Evolutionary conservation across 192 early-diverging fungal species (phyloP).

Genomic region (Coemansia sp.): DNA sequence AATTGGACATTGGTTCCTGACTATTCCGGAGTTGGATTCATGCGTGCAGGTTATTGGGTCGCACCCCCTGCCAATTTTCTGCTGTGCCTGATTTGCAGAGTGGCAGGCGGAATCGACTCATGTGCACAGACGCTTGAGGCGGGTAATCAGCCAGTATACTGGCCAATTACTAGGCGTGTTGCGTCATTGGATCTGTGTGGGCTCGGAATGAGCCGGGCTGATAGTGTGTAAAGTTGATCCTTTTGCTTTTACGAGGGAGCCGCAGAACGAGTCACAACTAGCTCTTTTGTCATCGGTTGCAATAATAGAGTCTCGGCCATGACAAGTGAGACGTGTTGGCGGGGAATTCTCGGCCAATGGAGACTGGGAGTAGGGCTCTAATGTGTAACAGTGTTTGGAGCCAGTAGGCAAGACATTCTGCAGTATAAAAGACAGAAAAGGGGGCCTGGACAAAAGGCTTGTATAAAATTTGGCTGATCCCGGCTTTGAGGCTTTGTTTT

Average conservation of each 20-base stretch:
- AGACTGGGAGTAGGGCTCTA: conserved; percentile 4
- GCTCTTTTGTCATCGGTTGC: too few relatives aligned
- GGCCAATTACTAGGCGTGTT: neutral
- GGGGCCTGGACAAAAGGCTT: neutral
- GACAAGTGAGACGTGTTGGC: neutral
- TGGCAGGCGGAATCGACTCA: too few relatives aligned
- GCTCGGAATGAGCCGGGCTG: neutral
- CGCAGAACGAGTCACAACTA: too few relatives aligned
- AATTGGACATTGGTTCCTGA: conserved; percentile 5
- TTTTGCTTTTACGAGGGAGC: too few relatives aligned
- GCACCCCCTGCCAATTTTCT: too few relatives aligned
- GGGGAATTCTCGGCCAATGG: conserved; percentile 9
- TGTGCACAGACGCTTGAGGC: too few relatives aligned
- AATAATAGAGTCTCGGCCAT: too few relatives aligned
- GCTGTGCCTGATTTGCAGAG: neutral
- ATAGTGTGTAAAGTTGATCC: neutral
- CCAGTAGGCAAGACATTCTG: neutral
- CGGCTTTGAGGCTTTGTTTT: neutral
- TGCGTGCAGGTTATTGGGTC: too few relatives aligned
- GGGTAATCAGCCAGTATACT: neutral
- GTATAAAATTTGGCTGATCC: neutral
- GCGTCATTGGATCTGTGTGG: neutral
- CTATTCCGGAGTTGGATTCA: neutral
- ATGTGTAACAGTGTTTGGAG: neutral
- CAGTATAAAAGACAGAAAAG: conserved; percentile 3